phyloP scores from a whole-genome alignment of 1,284 basidiomycete species.

The Volvariella surrecta region DNA sequence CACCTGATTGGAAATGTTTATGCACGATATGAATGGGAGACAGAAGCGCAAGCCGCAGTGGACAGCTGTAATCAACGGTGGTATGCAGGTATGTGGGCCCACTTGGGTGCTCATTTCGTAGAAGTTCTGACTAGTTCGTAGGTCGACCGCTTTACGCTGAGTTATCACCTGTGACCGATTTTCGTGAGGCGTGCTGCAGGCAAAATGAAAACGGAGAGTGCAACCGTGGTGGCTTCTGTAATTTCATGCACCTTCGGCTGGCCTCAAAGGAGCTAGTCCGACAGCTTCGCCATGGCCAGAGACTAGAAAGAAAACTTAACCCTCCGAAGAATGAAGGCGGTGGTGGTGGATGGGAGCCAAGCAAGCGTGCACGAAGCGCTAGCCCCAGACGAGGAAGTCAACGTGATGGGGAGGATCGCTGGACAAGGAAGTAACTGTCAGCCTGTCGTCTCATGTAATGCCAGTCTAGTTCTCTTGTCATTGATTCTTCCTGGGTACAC shows the following conservation, averaged over 20 bases:
- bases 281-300: conserved; percentile 75
- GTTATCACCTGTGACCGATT: conserved; percentile 96
- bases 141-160: conserved; percentile 97
- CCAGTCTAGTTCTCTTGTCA: background rate
- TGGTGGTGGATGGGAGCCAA: conserved; percentile 77
- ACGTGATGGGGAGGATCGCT: conserved; percentile 66
- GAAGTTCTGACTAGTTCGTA: conserved; percentile 19
- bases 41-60: conserved; percentile 91
- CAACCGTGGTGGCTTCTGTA: conserved; percentile 95
- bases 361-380: conserved; percentile 59
- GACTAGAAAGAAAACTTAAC: conserved; percentile 71
- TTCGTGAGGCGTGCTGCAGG: conserved; percentile 96
- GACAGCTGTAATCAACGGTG: conserved; percentile 93
- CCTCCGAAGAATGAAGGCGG: conserved; percentile 52
- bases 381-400: conserved; percentile 57
- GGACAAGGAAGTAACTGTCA: conserved; percentile 49
- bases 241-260: conserved; percentile 96
- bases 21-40: conserved; percentile 97
- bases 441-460: conserved; percentile 7
- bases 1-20: conserved; percentile 99
- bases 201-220: conserved; percentile 98
- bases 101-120: background rate
- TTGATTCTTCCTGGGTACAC: too few species aligned
- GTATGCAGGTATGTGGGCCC: conserved; percentile 90
- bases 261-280: conserved; percentile 78